These are phyloP conservation scores for Claviceps arundinis DNA, from an alignment of 2,329 filamentous ascomycete species.

Conservation along the genomic window DNA sequence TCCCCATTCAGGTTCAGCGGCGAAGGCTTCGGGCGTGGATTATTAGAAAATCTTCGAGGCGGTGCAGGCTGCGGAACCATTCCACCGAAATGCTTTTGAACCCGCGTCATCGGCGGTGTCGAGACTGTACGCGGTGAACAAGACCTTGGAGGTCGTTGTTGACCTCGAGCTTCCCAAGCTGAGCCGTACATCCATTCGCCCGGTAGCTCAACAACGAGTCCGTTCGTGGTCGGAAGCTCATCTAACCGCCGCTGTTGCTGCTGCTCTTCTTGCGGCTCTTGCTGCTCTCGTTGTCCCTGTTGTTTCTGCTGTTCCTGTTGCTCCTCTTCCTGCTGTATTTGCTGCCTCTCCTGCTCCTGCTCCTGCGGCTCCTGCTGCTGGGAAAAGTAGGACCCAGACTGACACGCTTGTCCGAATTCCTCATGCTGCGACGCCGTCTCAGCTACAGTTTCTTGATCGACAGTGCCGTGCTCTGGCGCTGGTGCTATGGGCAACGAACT, in stretches of 20 bases:
- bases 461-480: constrained; percentile 20
- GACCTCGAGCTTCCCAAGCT: constrained; percentile 8
- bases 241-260: not conserved
- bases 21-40: constrained; percentile 28
- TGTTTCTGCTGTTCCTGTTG: not conserved
- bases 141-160: constrained; percentile 16
- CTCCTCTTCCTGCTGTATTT: not conserved
- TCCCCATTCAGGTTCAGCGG: constrained; percentile 31
- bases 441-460: constrained; percentile 18
- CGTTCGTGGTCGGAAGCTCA: constrained; percentile 11
- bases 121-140: constrained; percentile 32
- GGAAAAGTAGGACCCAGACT: not conserved
- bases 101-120: constrained; percentile 36
- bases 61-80: constrained; percentile 15
- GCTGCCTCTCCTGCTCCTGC: not conserved
- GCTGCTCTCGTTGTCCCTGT: not conserved
- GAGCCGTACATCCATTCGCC: constrained; percentile 1
- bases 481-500: constrained; percentile 44
- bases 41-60: constrained; percentile 37
- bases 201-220: constrained; percentile 13
- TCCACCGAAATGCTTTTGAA: constrained; percentile 12
- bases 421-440: constrained; percentile 17
- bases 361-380: not conserved
- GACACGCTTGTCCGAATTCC: not conserved
- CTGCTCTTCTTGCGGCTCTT: not conserved